phyloP scores from a whole-genome alignment of 1,284 basidiomycete genomes.

The Ceratobasidium sp. region DNA sequence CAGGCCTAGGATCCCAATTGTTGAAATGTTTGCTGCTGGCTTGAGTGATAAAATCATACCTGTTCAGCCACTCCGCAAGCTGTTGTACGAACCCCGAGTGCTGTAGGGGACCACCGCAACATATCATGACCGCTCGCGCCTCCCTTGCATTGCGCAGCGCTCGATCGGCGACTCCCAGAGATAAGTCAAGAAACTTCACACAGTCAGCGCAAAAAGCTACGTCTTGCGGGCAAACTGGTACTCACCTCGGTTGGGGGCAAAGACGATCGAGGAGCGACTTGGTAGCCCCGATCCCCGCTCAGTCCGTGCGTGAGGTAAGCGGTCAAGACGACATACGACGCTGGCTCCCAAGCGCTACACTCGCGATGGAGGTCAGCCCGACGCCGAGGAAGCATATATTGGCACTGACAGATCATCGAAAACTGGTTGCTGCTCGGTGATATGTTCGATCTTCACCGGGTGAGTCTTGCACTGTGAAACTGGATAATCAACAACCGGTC shows the following conservation, averaged over 20 bases:
- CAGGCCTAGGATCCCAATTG: background rate
- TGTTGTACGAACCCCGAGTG: background rate
- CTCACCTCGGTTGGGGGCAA: background rate
- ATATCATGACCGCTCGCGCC: background rate
- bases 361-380: background rate
- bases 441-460: conserved; percentile 8
- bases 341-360: background rate
- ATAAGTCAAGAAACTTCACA: too few species aligned
- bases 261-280: background rate
- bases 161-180: background rate
- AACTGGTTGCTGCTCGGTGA: background rate
- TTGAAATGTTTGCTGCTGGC: too few species aligned
- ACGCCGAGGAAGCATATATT: background rate
- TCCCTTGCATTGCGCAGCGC: background rate
- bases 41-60: background rate
- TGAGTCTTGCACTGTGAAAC: conserved; percentile 1
- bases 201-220: too few species aligned
- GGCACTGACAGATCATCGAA: conserved; percentile 1
- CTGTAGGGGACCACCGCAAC: conserved; percentile 8
- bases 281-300: conserved; percentile 14
- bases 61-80: background rate
- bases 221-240: too few species aligned
- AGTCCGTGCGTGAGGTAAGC: conserved; percentile 7
- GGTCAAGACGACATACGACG: background rate
- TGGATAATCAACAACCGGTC: too few species aligned